Evolutionary conservation across 2,329 filamentous ascomycete genomes (phyloP).

Genomic region (Fusarium brevicatenulatum): DNA sequence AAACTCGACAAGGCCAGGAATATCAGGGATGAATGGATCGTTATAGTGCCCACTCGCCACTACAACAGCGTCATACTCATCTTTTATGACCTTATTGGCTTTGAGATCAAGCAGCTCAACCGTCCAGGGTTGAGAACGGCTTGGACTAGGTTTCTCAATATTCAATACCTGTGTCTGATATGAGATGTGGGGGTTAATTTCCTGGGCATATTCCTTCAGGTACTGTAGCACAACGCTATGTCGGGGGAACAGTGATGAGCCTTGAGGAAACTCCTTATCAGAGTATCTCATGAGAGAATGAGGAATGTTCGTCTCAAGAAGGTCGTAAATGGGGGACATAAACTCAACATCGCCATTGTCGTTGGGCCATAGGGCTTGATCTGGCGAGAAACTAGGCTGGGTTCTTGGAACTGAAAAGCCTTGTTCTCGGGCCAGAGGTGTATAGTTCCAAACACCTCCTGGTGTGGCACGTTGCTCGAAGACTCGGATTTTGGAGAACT

Average conservation of each 20-base stretch:
- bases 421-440: constrained; percentile 43
- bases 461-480: constrained; percentile 74
- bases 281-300: constrained; percentile 76
- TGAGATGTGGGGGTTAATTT: constrained; percentile 65
- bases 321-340: constrained; percentile 76
- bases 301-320: constrained; percentile 80
- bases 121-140: constrained; percentile 52
- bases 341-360: constrained; percentile 58
- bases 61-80: constrained; percentile 69
- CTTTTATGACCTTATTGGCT: constrained; percentile 32
- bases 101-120: constrained; percentile 51
- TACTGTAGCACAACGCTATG: constrained; percentile 73
- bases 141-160: constrained; percentile 39
- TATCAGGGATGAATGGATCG: constrained; percentile 67
- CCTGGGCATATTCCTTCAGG: constrained; percentile 70
- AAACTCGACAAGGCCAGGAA: constrained; percentile 65
- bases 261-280: constrained; percentile 66
- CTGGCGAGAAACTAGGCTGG: constrained; percentile 44
- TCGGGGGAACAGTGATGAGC: constrained; percentile 72
- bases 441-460: constrained; percentile 81
- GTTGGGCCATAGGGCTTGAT: constrained; percentile 56
- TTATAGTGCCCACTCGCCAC: constrained; percentile 72
- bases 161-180: constrained; percentile 71
- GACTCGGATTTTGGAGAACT: constrained; percentile 71
- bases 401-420: constrained; percentile 47